phyloP scores from a whole-genome alignment of 2,329 filamentous ascomycete species.

The Ophiostoma sp. region DNA sequence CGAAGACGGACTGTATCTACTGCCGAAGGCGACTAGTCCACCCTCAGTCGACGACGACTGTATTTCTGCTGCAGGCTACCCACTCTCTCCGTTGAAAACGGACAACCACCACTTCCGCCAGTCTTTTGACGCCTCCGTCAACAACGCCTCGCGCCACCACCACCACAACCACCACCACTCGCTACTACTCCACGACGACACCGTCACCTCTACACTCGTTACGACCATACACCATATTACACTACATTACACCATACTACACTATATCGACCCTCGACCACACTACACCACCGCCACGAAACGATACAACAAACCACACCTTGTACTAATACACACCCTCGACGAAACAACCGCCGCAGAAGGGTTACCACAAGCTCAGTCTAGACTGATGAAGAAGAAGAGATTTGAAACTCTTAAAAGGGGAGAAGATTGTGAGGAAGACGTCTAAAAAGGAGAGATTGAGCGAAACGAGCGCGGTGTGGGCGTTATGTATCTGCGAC shows the following conservation, averaged over 20 bases:
- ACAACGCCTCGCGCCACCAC: background rate
- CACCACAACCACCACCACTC: background rate
- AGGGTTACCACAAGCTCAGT: background rate
- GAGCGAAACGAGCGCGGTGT: background rate
- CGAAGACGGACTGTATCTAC: background rate
- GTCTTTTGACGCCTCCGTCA: background rate
- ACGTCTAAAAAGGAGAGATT: background rate
- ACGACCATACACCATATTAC: background rate
- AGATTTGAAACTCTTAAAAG: background rate
- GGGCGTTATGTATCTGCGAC: background rate
- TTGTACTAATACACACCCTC: conserved; percentile 1
- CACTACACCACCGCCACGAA: background rate
- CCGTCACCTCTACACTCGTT: background rate
- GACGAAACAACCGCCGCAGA: background rate
- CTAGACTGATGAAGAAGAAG: background rate
- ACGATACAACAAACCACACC: conserved; percentile 8
- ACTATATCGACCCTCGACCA: background rate
- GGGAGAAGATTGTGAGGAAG: background rate
- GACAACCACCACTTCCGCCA: background rate
- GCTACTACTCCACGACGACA: background rate
- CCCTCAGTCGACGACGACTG: background rate
- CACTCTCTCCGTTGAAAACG: background rate
- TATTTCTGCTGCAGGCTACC: background rate
- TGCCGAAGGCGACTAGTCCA: background rate
- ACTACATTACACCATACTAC: background rate